Percentiles rank a stretch among this genome's conserved stretches.
Conservation (phyloP, 2,329 filamentous ascomycete species). For the Dendryphion nanum region DNA sequence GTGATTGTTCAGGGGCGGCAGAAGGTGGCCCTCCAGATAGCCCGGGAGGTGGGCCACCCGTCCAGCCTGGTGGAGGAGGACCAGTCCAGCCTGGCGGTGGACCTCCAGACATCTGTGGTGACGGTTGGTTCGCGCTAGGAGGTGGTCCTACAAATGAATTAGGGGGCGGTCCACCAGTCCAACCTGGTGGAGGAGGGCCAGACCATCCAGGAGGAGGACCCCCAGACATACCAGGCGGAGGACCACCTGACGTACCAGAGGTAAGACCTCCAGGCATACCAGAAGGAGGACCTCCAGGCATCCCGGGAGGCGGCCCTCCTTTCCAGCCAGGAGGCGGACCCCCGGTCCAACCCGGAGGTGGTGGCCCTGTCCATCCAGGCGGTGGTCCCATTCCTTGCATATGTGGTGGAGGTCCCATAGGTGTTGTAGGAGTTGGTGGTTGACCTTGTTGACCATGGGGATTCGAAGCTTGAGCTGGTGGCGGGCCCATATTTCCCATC, state of each 20-base stretch:
- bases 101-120: too few species aligned
- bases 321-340: slow-evolving; percentile 23
- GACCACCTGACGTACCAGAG: slow-evolving; percentile 4
- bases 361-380: slow-evolving; percentile 20
- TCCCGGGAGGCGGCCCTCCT: slow-evolving; percentile 14
- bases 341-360: slow-evolving; percentile 8
- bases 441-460: slow-evolving; percentile 9
- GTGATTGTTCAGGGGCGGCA: too few species aligned
- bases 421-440: slow-evolving; percentile 17
- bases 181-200: slow-evolving; percentile 14
- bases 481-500: slow-evolving; percentile 30
- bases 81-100: neutral
- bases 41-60: slow-evolving; percentile 2
- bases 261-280: slow-evolving; percentile 9
- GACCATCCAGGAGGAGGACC: slow-evolving; percentile 14
- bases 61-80: neutral
- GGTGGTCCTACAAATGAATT: too few species aligned
- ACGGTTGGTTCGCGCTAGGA: too few species aligned
- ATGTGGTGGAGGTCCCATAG: slow-evolving; percentile 24
- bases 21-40: slow-evolving; percentile 4
- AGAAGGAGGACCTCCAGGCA: neutral
- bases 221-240: slow-evolving; percentile 11
- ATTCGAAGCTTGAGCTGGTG: slow-evolving; percentile 1
- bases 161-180: neutral
- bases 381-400: slow-evolving; percentile 25